Evolutionary conservation across 768 basidiomycete species (phyloP), one percentile per base, ranked within the genome.

Genomic region (Boletus tomentosulus): DNA sequence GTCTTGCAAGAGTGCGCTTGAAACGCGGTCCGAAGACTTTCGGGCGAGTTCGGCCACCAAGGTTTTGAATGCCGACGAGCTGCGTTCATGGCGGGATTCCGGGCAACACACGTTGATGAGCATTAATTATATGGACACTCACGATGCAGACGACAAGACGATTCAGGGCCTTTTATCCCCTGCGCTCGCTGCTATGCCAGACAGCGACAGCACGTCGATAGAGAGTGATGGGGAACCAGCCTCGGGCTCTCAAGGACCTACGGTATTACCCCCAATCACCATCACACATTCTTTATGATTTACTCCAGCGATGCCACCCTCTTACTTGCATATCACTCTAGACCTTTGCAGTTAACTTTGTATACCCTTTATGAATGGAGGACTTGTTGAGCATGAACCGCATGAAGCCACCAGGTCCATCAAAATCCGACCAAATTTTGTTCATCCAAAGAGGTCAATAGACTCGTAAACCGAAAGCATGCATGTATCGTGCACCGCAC

Each of bases 11-110:
- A 70, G 67, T 22, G 89, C 89, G 2, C 76, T 92, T n/a, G 82
- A 84, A 60, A 73, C 70, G 34, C 80, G 75, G 25, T 70, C 78
- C 1, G 73, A 74, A 31, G 85, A 88, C 58, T 80, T 83, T 49
- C 70, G 71, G 27, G 65, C 67, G 19, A 77, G 74, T 58, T 69
- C 79, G 11, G 73, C 73, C 3, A 75, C 84, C 19, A 88, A 87
- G 66, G 90, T 92, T 8, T 74, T 92, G 16, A 84, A 77, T 51
- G 82, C 84, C 42, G 85, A 87, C 57, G 89, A 92, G 63, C 77
- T 88, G 46, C 78, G 81, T 43, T 73, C 76, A 13, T 87, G 86
- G 82, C 76, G 74, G 55, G 74, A 69, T 58, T 71, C 70, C 11
- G 68, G 66, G 34, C n/a, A n/a, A n/a, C n/a, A n/a, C n/a, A n/a